A percentile compares a stretch with the other conserved stretches of the same genome.
These are phyloP conservation scores for Dichomitus squalens DNA, from an alignment of 1,284 basidiomycete genomes.

Conservation along the genomic window DNA sequence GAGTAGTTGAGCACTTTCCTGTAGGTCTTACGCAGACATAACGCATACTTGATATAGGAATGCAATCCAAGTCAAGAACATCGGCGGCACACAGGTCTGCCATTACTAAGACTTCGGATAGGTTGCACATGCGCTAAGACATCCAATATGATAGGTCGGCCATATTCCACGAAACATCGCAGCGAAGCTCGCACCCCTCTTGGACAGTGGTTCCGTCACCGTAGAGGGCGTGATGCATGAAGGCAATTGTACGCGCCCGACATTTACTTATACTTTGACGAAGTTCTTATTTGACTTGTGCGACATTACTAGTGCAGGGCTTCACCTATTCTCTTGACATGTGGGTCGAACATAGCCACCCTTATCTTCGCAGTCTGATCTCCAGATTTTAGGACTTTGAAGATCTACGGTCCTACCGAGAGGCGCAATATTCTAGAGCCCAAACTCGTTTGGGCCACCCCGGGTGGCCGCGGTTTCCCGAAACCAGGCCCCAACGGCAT, in stretches of 20 bases:
- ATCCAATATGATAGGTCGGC: slow-evolving; percentile 45
- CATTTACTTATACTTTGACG: not conserved
- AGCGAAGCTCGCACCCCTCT: slow-evolving; percentile 63
- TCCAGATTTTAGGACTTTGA: slow-evolving; percentile 53
- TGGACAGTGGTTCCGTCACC: slow-evolving; percentile 63
- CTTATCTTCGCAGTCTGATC: slow-evolving; percentile 5
- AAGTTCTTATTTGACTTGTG: not conserved
- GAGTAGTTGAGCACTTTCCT: slow-evolving; percentile 29
- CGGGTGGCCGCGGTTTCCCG: slow-evolving; percentile 59
- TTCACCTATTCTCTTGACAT: slow-evolving; percentile 60
- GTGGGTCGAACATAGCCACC: slow-evolving; percentile 38
- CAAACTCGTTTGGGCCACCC: slow-evolving; percentile 74
- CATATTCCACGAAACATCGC: slow-evolving; percentile 73
- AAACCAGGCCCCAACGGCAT: slow-evolving; percentile 24
- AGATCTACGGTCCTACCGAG: slow-evolving; percentile 69
- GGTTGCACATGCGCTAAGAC: not conserved
- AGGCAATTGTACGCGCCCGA: slow-evolving; percentile 60
- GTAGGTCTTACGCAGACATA: not conserved
- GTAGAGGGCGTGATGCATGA: slow-evolving; percentile 78
- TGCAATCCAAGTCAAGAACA: slow-evolving; percentile 81
- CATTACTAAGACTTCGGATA: too few relatives aligned
- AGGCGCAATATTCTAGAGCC: slow-evolving; percentile 65
- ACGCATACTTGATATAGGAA: slow-evolving; percentile 45
- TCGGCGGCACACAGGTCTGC: slow-evolving; percentile 60
- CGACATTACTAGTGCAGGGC: slow-evolving; percentile 42